Conservation (phyloP, 108 stramenopile genomes). For the Cyclostephanos tholiformis region DNA sequence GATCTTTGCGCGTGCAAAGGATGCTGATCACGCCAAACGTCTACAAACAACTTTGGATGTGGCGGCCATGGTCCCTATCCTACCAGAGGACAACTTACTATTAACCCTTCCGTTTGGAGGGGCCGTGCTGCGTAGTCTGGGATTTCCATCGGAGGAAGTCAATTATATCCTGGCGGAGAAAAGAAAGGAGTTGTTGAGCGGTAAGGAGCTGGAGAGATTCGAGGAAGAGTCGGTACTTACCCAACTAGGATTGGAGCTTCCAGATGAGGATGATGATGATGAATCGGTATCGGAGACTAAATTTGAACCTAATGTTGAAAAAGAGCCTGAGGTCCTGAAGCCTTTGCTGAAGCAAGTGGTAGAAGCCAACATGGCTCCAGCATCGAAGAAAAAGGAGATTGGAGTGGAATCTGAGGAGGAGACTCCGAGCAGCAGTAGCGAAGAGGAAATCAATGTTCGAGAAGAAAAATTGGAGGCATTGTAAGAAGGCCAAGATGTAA, state of each 20-base stretch:
- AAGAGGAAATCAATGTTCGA: neutral
- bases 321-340: constrained; percentile 30
- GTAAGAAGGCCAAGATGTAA: neutral
- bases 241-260: constrained; percentile 64
- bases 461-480: constrained; percentile 9
- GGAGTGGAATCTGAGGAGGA: constrained; percentile 15
- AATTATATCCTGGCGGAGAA: constrained; percentile 83
- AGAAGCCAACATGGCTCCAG: constrained; percentile 31
- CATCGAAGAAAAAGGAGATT: constrained; percentile 28
- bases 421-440: neutral
- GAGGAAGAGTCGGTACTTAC: constrained; percentile 71
- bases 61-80: constrained; percentile 93
- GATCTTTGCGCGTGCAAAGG: constrained; percentile 89
- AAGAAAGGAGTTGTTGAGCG: constrained; percentile 76
- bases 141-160: constrained; percentile 80
- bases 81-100: constrained; percentile 93
- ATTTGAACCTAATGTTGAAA: constrained; percentile 6
- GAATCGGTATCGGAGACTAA: constrained; percentile 27
- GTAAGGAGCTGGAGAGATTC: constrained; percentile 52
- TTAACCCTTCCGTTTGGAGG: constrained; percentile 95
- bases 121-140: constrained; percentile 85
- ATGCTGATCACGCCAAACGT: constrained; percentile 91
- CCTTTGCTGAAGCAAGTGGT: constrained; percentile 44
- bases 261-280: constrained; percentile 39
- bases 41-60: constrained; percentile 88